Evolutionary conservation across 352 stramenopile genomes (phyloP).

Genomic region (Stramenopiles sp.): DNA sequence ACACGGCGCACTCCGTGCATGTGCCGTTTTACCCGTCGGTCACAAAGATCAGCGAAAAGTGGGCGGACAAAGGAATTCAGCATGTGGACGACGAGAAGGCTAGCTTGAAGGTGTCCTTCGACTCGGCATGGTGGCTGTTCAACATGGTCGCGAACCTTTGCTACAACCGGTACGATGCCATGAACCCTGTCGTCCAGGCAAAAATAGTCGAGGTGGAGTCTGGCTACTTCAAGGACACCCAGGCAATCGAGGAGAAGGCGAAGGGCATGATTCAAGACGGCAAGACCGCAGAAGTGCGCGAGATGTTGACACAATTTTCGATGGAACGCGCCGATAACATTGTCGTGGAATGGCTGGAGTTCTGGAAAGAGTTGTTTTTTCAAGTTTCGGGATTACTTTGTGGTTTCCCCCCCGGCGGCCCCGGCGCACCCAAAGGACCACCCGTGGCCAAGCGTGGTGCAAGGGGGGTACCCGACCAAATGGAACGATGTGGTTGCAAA

Average conservation of each 20-base stretch:
- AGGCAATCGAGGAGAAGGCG: slow-evolving; percentile 23
- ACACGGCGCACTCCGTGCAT: slow-evolving; percentile 28
- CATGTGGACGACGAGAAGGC: slow-evolving; percentile 25
- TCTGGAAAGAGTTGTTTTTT: slow-evolving; percentile 33
- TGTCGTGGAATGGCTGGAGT: slow-evolving; percentile 25
- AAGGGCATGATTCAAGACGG: slow-evolving; percentile 18
- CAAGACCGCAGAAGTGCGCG: slow-evolving; percentile 15
- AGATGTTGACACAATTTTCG: slow-evolving; percentile 24
- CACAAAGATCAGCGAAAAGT: slow-evolving; percentile 24
- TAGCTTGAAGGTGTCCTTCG: slow-evolving; percentile 30
- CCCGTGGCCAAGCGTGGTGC: background rate
- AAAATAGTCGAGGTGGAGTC: slow-evolving; percentile 25
- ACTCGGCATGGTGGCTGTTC: slow-evolving; percentile 36
- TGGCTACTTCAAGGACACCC: slow-evolving; percentile 15
- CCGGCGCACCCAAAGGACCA: background rate
- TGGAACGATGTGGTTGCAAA: background rate
- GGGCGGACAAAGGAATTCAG: slow-evolving; percentile 26
- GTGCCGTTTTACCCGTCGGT: slow-evolving; percentile 30
- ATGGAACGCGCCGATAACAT: slow-evolving; percentile 23
- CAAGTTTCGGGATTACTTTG: slow-evolving; percentile 25
- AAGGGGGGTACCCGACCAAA: background rate
- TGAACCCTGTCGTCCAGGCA: slow-evolving; percentile 26
- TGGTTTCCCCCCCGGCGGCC: background rate
- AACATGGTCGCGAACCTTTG: slow-evolving; percentile 37
- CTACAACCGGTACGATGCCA: slow-evolving; percentile 31